A percentile compares a stretch with the other conserved stretches of the same genome.
phyloP scores from a whole-genome alignment of 2,329 filamentous ascomycete species.

The Teratosphaeria zuluensis region DNA sequence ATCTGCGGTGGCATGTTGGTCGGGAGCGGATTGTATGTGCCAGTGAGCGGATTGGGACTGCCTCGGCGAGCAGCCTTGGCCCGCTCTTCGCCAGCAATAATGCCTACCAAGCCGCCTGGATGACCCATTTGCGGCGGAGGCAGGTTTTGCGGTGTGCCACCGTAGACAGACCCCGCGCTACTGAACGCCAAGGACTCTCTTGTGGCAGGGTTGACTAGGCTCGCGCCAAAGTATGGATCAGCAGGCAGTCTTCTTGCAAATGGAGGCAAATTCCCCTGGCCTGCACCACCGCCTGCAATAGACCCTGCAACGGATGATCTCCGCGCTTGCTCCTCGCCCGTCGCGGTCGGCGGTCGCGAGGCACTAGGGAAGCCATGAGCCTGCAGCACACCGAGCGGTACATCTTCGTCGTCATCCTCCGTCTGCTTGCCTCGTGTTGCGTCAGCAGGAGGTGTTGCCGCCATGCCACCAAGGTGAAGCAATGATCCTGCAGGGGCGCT shows the following conservation, averaged over 20 bases:
- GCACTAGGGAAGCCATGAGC: slow-evolving; percentile 81
- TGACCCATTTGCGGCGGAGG: slow-evolving; percentile 33
- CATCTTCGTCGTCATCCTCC: slow-evolving; percentile 78
- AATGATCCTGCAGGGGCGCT: slow-evolving; percentile 12
- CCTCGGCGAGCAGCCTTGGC: slow-evolving; percentile 68
- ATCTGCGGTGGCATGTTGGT: slow-evolving; percentile 20
- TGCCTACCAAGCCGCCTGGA: slow-evolving; percentile 72
- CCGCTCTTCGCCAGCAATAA: slow-evolving; percentile 78
- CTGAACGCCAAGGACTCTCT: slow-evolving; percentile 65
- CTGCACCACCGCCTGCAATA: slow-evolving; percentile 32
- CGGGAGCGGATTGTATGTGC: slow-evolving; percentile 19
- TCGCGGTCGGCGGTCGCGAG: slow-evolving; percentile 61
- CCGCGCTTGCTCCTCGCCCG: slow-evolving; percentile 48
- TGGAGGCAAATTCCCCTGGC: slow-evolving; percentile 55
- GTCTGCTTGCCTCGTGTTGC: slow-evolving; percentile 19
- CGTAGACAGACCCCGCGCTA: slow-evolving; percentile 29
- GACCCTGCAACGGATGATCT: slow-evolving; percentile 40
- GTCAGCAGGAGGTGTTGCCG: slow-evolving; percentile 18
- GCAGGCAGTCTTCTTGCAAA: slow-evolving; percentile 75
- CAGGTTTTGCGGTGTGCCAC: slow-evolving; percentile 16
- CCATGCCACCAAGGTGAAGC: slow-evolving; percentile 23
- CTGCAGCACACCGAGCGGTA: slow-evolving; percentile 75
- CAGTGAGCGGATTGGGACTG: slow-evolving; percentile 52
- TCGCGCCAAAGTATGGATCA: slow-evolving; percentile 75
- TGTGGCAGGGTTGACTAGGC: slow-evolving; percentile 60